Evolutionary conservation across 352 stramenopile species (phyloP), one percentile per base, ranked within the genome.

Genomic region (Lagenidium giganteum): DNA sequence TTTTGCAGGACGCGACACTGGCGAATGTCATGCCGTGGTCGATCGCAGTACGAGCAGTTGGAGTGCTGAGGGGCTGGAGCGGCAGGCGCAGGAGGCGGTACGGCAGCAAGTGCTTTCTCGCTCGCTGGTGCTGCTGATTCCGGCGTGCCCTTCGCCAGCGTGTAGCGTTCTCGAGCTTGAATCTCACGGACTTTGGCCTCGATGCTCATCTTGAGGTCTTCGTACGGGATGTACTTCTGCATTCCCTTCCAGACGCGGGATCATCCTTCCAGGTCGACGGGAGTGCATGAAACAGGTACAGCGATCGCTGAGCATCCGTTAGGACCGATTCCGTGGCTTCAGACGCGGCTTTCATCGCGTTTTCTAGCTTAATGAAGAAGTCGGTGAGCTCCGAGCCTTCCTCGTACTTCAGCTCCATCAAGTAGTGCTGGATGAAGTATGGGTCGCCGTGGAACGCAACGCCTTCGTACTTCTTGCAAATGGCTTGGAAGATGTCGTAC

Each of bases 201-300:
- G 32, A 38, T 8, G 8, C n/a, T n/a, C n/a, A n/a, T n/a, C n/a
- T n/a, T n/a, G n/a, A n/a, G n/a, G 11, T 38, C 32, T 11, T 7
- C 32, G n/a, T 38, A 38, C 32, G 32, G 32, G 32, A 38, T 38
- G 32, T 38, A 38, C 32, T 18, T 38, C 32, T 16, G 32, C n/a
- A 16, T 38, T 8, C 32, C 32, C 32, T 38, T 38, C 32, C 32
- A 38, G 32, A 38, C n/a, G 7, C n/a, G 32, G 16, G 32, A 8
- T 38, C 32, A 16, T 8, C 8, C 16, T 38, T 17, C 32, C 32
- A 38, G 9, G 32, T 16, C 9, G 8, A 20, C 7, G 32, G 32
- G 11, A 38, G 13, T 6, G 32, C 32, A 18, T 38, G 8, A 8
- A 18, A 38, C 9, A 38, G 32, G 9, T 20, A 18, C 8, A 38